Conservation (phyloP, 176 grass and related monocot genomes). For the Aegilops sharonensis region DNA sequence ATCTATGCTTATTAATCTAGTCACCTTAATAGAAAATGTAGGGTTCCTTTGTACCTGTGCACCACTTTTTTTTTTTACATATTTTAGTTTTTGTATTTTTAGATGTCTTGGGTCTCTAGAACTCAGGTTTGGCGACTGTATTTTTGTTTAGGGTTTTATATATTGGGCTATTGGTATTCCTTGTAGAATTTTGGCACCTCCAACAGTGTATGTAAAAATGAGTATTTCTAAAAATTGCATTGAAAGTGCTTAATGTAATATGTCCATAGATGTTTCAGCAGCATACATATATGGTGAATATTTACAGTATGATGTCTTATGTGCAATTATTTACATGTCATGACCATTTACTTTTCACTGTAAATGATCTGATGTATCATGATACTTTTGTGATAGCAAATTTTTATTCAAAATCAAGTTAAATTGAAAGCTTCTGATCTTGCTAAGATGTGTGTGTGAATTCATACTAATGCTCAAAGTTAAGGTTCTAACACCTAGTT, state of each 20-base stretch:
- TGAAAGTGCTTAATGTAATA: too few relatives aligned
- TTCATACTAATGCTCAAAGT: neutral
- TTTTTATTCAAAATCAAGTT: neutral
- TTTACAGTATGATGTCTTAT: too few relatives aligned
- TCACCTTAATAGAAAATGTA: too few relatives aligned
- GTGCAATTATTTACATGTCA: too few relatives aligned
- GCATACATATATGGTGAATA: too few relatives aligned
- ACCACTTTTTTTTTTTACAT: neutral
- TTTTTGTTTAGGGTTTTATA: neutral
- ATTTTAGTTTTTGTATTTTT: neutral
- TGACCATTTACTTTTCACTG: neutral
- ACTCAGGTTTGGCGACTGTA: neutral
- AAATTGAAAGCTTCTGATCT: neutral
- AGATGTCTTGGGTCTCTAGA: neutral
- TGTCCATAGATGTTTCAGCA: too few relatives aligned
- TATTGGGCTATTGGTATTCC: neutral
- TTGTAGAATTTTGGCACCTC: neutral
- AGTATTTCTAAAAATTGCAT: too few relatives aligned
- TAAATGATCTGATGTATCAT: neutral
- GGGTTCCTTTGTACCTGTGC: neutral
- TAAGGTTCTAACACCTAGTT: too few relatives aligned
- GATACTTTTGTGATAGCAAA: neutral
- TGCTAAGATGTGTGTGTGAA: neutral
- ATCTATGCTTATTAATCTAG: too few relatives aligned
- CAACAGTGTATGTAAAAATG: neutral